Conservation (phyloP, 2,329 filamentous ascomycete species). For the Grosmannia serpens region DNA sequence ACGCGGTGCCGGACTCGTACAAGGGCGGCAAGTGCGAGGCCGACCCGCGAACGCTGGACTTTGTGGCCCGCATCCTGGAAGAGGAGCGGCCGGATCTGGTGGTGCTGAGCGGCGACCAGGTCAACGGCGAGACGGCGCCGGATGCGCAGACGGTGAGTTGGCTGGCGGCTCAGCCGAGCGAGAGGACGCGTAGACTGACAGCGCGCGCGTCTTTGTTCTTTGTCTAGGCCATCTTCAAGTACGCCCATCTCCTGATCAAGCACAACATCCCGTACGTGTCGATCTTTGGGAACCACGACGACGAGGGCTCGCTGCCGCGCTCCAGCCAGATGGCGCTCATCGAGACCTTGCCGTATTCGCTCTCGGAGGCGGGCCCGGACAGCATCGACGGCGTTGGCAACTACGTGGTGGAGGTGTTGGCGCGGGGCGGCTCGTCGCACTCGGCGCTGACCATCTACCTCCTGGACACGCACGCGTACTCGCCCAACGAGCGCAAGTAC, state of each 20-base stretch:
- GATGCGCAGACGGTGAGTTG: constrained; percentile 69
- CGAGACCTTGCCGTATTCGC: constrained; percentile 76
- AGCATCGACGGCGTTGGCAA: constrained; percentile 87
- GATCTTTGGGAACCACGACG: constrained; percentile 97
- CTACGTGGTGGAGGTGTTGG: constrained; percentile 84
- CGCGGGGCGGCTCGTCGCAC: constrained; percentile 66
- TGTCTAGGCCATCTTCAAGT: constrained; percentile 86
- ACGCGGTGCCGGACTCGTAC: constrained; percentile 64
- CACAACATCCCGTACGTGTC: constrained; percentile 82
- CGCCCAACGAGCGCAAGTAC: constrained; percentile 76
- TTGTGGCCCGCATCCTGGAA: constrained; percentile 71
- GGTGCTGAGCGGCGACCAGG: constrained; percentile 83
- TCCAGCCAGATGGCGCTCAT: constrained; percentile 74
- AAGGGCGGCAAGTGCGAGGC: constrained; percentile 77
- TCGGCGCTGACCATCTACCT: constrained; percentile 92
- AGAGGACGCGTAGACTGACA: not conserved
- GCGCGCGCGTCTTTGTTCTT: no score
- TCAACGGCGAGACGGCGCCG: constrained; percentile 85
- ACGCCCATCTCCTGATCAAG: constrained; percentile 70
- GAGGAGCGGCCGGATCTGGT: constrained; percentile 91
- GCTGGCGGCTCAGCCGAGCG: not conserved
- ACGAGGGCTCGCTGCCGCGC: constrained; percentile 73
- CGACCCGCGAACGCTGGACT: constrained; percentile 83
- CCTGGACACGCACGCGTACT: constrained; percentile 85
- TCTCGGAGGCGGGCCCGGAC: constrained; percentile 72